A percentile compares a stretch with the other conserved stretches of the same genome.
Evolutionary conservation across 225 moss, liverwort and hornwort genomes (phyloP).

Genomic region (Sphagnum contortum): DNA sequence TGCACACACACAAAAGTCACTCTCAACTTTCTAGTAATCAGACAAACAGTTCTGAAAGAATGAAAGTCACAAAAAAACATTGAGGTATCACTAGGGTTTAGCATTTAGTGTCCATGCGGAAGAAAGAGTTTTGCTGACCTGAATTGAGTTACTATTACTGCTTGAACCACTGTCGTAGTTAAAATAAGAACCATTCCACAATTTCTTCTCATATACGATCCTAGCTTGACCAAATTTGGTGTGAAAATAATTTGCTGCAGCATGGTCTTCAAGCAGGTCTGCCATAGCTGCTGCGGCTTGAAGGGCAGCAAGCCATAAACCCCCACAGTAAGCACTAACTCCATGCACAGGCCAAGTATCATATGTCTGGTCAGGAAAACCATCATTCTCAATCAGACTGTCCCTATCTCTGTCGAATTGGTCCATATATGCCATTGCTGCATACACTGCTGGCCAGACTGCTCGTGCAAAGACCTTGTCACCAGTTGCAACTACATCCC

Average conservation of each 20-base stretch:
- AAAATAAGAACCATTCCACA: conserved; percentile 53
- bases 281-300: conserved; percentile 50
- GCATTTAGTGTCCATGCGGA: too few species aligned
- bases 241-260: conserved; percentile 38
- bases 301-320: conserved; percentile 43
- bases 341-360: conserved; percentile 47
- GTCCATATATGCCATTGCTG: conserved; percentile 59
- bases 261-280: conserved; percentile 27
- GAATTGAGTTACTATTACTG: conserved; percentile 41
- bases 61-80: too few species aligned
- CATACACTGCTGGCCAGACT: conserved; percentile 54
- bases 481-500: conserved; percentile 45
- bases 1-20: not conserved
- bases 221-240: conserved; percentile 37
- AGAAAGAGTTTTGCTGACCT: conserved; percentile 3
- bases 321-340: conserved; percentile 56
- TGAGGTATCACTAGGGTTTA: too few species aligned
- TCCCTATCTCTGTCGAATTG: conserved; percentile 48
- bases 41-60: too few species aligned
- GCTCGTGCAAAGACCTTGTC: conserved; percentile 34
- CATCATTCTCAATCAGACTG: conserved; percentile 50
- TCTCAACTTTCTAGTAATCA: too few species aligned
- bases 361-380: conserved; percentile 52
- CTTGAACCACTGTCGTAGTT: conserved; percentile 40
- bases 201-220: conserved; percentile 33